A percentile compares a stretch with the other conserved stretches of the same genome.
Conservation (phyloP, 1,139 yeast species). For the Suhomyces coccinellae region DNA sequence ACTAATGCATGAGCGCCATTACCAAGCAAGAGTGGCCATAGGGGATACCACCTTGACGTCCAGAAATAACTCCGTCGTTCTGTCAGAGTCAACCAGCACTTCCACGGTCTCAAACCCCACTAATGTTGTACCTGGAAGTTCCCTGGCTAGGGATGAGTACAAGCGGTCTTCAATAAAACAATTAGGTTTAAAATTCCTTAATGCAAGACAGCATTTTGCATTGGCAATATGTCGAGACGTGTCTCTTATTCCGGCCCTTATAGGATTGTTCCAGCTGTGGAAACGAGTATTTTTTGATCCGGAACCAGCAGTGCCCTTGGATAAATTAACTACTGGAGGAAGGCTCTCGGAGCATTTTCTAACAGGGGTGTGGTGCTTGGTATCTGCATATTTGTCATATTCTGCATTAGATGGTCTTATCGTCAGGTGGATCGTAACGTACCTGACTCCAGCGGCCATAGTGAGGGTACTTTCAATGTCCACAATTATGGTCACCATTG, state of each 20-base stretch:
- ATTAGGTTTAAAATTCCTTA: slow-evolving; percentile 64
- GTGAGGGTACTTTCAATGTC: slow-evolving; percentile 83
- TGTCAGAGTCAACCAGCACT: slow-evolving; percentile 6
- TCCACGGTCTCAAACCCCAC: neutral
- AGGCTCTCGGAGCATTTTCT: slow-evolving; percentile 69
- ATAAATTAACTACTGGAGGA: slow-evolving; percentile 48
- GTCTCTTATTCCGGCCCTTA: slow-evolving; percentile 63
- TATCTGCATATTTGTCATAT: slow-evolving; percentile 80
- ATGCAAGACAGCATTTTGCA: slow-evolving; percentile 74
- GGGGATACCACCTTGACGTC: neutral
- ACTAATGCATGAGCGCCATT: slow-evolving; percentile 26
- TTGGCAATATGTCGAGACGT: slow-evolving; percentile 73
- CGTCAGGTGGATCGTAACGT: slow-evolving; percentile 91
- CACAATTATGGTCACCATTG: slow-evolving; percentile 66
- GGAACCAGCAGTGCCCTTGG: slow-evolving; percentile 21
- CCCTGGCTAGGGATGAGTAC: slow-evolving; percentile 9
- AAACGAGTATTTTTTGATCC: slow-evolving; percentile 41
- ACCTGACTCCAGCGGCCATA: slow-evolving; percentile 84
- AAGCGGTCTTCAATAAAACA: slow-evolving; percentile 43
- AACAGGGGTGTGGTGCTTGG: slow-evolving; percentile 81
- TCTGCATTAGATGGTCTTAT: slow-evolving; percentile 85
- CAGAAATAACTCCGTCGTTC: slow-evolving; percentile 4
- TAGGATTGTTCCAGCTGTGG: slow-evolving; percentile 59
- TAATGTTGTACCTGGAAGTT: neutral
- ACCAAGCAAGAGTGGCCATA: neutral